Conservation (phyloP, 805 yeast species). For the Kluyveromyces aestuarii region DNA sequence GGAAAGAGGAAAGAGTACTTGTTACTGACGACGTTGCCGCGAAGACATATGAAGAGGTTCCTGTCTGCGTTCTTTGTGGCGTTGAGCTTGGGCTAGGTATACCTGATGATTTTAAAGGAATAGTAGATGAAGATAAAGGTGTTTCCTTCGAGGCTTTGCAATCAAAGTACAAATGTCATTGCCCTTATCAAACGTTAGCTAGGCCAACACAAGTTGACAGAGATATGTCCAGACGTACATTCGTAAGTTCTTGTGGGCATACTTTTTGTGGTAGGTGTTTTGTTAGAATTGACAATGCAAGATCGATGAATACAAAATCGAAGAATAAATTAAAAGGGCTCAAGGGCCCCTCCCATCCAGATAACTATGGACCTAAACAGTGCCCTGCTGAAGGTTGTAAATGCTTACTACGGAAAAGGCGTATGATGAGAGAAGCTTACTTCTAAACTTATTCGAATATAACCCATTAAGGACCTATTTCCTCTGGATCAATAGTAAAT, state of each 20-base stretch:
- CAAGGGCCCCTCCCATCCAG: conserved; percentile 33
- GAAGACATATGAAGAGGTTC: conserved; percentile 29
- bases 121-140: conserved; percentile 11
- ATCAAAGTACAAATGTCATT: conserved; percentile 32
- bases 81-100: conserved; percentile 65
- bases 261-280: conserved; percentile 82
- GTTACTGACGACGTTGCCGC: conserved; percentile 20
- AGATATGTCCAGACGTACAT: conserved; percentile 57
- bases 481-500: neutral
- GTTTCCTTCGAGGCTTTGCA: conserved; percentile 25
- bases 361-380: conserved; percentile 42
- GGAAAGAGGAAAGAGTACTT: conserved; percentile 11
- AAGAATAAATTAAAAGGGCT: conserved; percentile 17
- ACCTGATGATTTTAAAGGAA: conserved; percentile 39
- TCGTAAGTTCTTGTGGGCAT: conserved; percentile 70
- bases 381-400: conserved; percentile 52
- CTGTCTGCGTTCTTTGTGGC: conserved; percentile 63
- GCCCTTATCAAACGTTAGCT: conserved; percentile 57
- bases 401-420: conserved; percentile 34
- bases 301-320: conserved; percentile 13
- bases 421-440: conserved; percentile 48
- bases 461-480: neutral
- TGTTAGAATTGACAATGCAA: conserved; percentile 45
- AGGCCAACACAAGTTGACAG: conserved; percentile 45
- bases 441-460: conserved; percentile 11